Conservation (phyloP, 768 basidiomycete genomes). For the Hirschioporus abietinus region DNA sequence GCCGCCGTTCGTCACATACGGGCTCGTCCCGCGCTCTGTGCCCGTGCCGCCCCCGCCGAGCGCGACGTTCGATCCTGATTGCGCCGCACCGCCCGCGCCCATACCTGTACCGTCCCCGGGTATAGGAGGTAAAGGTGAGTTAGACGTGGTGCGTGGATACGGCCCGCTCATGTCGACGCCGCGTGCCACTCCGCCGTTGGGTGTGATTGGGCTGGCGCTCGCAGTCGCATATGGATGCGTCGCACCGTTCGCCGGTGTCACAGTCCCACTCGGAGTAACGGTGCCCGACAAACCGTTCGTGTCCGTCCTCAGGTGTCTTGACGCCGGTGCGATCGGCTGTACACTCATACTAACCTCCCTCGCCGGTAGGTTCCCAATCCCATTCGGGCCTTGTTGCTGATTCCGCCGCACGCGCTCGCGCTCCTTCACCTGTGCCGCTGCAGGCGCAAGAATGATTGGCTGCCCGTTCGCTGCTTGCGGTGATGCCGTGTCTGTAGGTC, state of each 20-base stretch:
- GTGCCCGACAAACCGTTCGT: constrained; percentile 31
- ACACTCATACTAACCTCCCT: constrained; percentile 42
- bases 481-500: constrained; percentile 46
- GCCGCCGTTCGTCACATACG: constrained; percentile 31
- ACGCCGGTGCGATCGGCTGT: constrained; percentile 61
- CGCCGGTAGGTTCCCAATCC: constrained; percentile 38
- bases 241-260: constrained; percentile 21
- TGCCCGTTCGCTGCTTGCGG: constrained; percentile 47
- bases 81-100: constrained; percentile 55
- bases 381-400: constrained; percentile 38
- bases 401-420: constrained; percentile 43
- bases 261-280: not conserved
- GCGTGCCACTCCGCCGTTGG: constrained; percentile 32
- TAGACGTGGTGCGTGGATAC: constrained; percentile 46
- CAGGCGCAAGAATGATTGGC: constrained; percentile 59
- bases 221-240: constrained; percentile 73
- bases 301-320: constrained; percentile 36
- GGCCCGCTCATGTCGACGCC: constrained; percentile 33
- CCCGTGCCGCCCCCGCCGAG: constrained; percentile 45
- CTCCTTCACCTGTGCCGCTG: constrained; percentile 61
- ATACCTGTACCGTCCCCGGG: constrained; percentile 32
- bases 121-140: constrained; percentile 30
- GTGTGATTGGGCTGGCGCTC: constrained; percentile 37
- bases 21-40: constrained; percentile 35
- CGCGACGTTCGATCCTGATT: constrained; percentile 60